Conservation (phyloP, 441 rosid species). For the Adansonia grandidieri region DNA sequence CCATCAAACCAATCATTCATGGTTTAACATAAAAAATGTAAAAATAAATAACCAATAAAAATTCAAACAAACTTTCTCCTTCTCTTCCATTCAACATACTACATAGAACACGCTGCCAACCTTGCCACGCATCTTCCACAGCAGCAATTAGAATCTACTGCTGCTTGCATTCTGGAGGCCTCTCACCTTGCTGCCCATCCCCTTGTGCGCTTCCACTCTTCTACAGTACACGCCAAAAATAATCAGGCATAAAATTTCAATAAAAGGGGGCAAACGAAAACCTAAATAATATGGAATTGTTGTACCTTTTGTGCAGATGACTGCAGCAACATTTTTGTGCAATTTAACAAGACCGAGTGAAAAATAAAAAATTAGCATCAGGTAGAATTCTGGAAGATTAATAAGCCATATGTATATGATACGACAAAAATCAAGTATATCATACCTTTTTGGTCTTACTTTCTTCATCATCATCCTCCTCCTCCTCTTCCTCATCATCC, state of each 20-base stretch:
- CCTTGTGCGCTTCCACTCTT: slow-evolving; percentile 57
- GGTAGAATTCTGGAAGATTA: neutral
- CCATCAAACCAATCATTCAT: slow-evolving; percentile 32
- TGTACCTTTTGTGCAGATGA: slow-evolving; percentile 62
- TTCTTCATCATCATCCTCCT: slow-evolving; percentile 49
- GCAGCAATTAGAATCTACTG: slow-evolving; percentile 46
- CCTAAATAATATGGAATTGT: neutral
- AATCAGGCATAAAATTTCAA: neutral
- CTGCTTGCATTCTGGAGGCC: slow-evolving; percentile 96
- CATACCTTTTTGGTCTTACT: slow-evolving; percentile 61
- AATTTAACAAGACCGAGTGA: neutral
- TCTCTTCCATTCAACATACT: slow-evolving; percentile 26
- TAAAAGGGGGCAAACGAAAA: neutral
- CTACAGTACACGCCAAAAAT: slow-evolving; percentile 36
- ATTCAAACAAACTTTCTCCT: slow-evolving; percentile 32
- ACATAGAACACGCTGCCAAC: slow-evolving; percentile 6
- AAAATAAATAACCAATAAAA: slow-evolving; percentile 45
- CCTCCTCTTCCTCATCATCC: slow-evolving; percentile 38
- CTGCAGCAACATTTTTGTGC: slow-evolving; percentile 42
- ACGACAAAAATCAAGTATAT: neutral
- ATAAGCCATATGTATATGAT: neutral
- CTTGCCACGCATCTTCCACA: slow-evolving; percentile 9
- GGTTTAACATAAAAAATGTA: slow-evolving; percentile 29
- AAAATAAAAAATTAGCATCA: neutral
- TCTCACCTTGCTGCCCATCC: slow-evolving; percentile 75